phyloP scores from a whole-genome alignment of 768 basidiomycete genomes.

The Hortiboletus flavorubellus region DNA sequence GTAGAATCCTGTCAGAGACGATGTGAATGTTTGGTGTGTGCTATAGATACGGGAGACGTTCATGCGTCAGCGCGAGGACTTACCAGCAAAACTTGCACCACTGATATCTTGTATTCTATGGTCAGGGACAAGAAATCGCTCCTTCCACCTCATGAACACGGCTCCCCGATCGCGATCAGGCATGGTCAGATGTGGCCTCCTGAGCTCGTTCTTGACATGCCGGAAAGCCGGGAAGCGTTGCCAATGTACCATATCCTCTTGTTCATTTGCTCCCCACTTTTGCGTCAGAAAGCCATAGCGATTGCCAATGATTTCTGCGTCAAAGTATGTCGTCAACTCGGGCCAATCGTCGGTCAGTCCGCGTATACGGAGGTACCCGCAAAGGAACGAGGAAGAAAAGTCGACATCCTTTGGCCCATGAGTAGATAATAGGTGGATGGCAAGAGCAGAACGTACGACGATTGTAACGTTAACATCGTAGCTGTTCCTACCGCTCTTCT shows the following conservation, averaged over 20 bases:
- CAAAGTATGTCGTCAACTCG: slow-evolving; percentile 94
- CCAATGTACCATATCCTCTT: slow-evolving; percentile 95
- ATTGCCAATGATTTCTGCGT: slow-evolving; percentile 91
- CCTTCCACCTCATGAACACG: slow-evolving; percentile 97
- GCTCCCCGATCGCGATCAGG: slow-evolving; percentile 72
- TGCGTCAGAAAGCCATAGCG: slow-evolving; percentile 89
- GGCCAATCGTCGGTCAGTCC: slow-evolving; percentile 94
- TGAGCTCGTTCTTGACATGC: slow-evolving; percentile 74
- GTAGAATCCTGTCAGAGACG: slow-evolving; percentile 68
- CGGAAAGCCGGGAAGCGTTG: slow-evolving; percentile 88
- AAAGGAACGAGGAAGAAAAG: slow-evolving; percentile 78
- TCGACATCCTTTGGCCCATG: slow-evolving; percentile 70
- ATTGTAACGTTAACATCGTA: slow-evolving; percentile 95
- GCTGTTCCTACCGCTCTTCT: slow-evolving; percentile 90
- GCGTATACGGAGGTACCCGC: slow-evolving; percentile 90
- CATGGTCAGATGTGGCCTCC: slow-evolving; percentile 75
- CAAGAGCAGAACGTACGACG: slow-evolving; percentile 56
- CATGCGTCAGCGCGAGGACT: slow-evolving; percentile 25
- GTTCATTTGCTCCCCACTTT: slow-evolving; percentile 87
- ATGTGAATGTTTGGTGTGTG: slow-evolving; percentile 16
- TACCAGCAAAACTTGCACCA: slow-evolving; percentile 93
- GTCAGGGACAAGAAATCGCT: slow-evolving; percentile 93
- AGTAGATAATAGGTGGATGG: slow-evolving; percentile 1
- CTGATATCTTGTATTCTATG: slow-evolving; percentile 91
- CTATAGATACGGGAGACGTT: not conserved